Percentiles rank a stretch among this genome's conserved stretches.
phyloP scores from a whole-genome alignment of 2,329 filamentous ascomycete genomes.

The Ramichloridium luteum region DNA sequence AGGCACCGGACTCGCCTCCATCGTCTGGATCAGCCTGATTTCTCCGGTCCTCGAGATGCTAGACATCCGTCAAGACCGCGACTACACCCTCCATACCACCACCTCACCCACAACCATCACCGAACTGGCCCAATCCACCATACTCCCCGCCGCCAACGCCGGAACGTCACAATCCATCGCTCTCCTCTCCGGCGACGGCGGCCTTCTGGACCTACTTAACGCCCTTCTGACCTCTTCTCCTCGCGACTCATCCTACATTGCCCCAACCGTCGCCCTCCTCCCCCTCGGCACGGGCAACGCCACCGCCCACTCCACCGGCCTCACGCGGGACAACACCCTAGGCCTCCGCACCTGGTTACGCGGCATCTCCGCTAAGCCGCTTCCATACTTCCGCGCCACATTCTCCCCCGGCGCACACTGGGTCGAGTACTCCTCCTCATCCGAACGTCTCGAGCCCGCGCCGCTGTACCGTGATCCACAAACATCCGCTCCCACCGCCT shows the following conservation, averaged over 20 bases:
- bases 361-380: slow-evolving; percentile 21
- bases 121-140: slow-evolving; percentile 43
- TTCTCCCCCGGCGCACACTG: slow-evolving; percentile 34
- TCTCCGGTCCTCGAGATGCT: slow-evolving; percentile 32
- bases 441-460: slow-evolving; percentile 30
- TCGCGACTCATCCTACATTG: slow-evolving; percentile 26
- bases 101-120: slow-evolving; percentile 50
- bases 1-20: slow-evolving; percentile 29
- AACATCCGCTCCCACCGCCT: slow-evolving; percentile 27
- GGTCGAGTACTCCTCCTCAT: background rate
- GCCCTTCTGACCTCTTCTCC: slow-evolving; percentile 35
- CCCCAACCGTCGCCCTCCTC: slow-evolving; percentile 45
- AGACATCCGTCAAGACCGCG: slow-evolving; percentile 22
- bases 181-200: slow-evolving; percentile 79
- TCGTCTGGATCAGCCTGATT: slow-evolving; percentile 29
- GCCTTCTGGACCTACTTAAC: slow-evolving; percentile 72
- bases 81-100: slow-evolving; percentile 49
- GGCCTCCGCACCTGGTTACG: slow-evolving; percentile 30
- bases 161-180: slow-evolving; percentile 50
- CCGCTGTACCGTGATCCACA: slow-evolving; percentile 17
- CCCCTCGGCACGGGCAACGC: slow-evolving; percentile 35
- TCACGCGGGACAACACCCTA: slow-evolving; percentile 25
- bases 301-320: slow-evolving; percentile 8
- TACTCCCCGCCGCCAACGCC: slow-evolving; percentile 39
- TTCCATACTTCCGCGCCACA: slow-evolving; percentile 32